A percentile compares a stretch with the other conserved stretches of the same genome.
Conservation (phyloP, 2,329 filamentous ascomycete genomes). For the Diplodia seriata region DNA sequence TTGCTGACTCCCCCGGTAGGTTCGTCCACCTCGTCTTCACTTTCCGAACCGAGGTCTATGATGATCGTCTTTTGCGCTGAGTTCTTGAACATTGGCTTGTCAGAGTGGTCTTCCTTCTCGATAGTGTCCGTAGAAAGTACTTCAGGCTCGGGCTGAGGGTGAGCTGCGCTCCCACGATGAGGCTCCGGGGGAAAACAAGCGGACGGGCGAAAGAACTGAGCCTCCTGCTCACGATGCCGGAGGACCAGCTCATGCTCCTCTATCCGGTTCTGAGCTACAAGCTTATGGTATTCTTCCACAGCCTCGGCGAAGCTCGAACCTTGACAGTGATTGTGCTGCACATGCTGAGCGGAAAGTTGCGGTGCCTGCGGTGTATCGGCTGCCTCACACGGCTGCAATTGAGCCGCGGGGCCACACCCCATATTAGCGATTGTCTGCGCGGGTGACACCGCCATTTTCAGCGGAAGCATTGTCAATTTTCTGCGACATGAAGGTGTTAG, state of each 20-base stretch:
- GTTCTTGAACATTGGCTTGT: background rate
- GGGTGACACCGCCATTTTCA: background rate
- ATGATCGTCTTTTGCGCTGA: background rate
- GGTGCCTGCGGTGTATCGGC: background rate
- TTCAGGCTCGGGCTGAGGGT: background rate
- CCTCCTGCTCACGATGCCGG: background rate
- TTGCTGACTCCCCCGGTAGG: no score
- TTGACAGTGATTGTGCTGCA: no score
- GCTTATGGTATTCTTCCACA: background rate
- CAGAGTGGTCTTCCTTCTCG: no score
- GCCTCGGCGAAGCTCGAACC: no score
- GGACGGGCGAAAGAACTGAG: background rate
- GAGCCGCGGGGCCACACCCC: background rate
- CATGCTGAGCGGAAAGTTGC: background rate
- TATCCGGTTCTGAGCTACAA: background rate
- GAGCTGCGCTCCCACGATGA: background rate
- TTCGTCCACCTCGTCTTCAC: background rate
- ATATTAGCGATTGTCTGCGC: background rate
- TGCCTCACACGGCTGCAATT: background rate
- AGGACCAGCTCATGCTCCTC: background rate
- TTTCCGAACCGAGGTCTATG: background rate
- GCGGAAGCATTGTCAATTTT: no score
- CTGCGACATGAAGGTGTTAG: no score
- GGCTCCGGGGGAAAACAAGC: background rate
- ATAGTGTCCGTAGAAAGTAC: no score